Base-by-base conservation (phyloP, 2,329 filamentous ascomycete species). In the Aspergillus latus region DNA sequence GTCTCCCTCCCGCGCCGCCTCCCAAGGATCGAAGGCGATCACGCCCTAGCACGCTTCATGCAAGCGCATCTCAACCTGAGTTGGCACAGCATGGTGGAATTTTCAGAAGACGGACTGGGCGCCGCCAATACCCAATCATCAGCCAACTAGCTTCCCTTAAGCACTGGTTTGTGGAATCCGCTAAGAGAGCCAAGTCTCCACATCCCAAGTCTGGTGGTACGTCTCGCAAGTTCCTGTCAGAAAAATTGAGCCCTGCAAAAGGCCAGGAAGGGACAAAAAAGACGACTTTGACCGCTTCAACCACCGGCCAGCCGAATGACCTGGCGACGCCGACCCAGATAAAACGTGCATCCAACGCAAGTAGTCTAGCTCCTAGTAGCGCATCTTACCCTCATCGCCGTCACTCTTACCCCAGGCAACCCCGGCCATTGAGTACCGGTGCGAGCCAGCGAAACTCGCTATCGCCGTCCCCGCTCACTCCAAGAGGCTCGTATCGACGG, bases 381-480 rank as follows among this genome's bases (percentile, higher is more conserved):
- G 70, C 73, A 29, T 76, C 74, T 3, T 76, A 76, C 58, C 70
- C 69, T 29, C 71, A 75, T 52, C 69, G 75, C 47, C 68, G 74
- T n/a, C 71, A 76, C 50, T 75, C 74, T 16, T 76, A 71, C 37
- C 68, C 69, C 47, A 73, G 73, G 6, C 69, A 72, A 49, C 66
- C 72, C 40, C 69, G 73, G 37, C 64, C 67, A 32, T 49, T 74
- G 32, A 75, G 69, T 51, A 72, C 68, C n/a, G 64, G 66, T 50
- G 65, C 67, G 15, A 67, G 66, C 57, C 72, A 77, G 59, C 84
- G 91, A 13, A 88, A 91, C 59, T 96, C 92, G 0, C 76, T 95
- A 8, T 96, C 91, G 0, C 94, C 94, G 0, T 88, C 87, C 2
- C 93, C 94, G 0, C 74, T 97, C 40, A 97, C 94, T 0, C 93